Evolutionary conservation across 805 yeast species (phyloP).

Genomic region (Kodamaea sagamina): DNA sequence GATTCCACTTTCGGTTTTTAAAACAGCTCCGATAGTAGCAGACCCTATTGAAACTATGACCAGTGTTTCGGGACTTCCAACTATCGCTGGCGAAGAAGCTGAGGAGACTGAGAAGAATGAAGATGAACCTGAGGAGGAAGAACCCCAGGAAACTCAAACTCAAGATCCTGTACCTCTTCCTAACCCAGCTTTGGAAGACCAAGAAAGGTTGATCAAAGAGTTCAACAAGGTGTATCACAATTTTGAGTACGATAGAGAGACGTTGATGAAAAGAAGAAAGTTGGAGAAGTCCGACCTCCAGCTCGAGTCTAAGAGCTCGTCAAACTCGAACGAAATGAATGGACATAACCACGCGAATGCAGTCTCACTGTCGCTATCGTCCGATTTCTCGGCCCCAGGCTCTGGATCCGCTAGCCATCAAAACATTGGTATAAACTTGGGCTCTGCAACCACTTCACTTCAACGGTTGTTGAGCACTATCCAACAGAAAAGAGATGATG

Average conservation of each 20-base stretch:
- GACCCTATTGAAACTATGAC: conserved; percentile 3
- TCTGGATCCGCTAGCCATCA: conserved; percentile 41
- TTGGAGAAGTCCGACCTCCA: conserved; percentile 80
- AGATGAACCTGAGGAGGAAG: conserved; percentile 9
- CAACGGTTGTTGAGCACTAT: conserved; percentile 79
- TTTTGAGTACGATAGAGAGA: conserved; percentile 75
- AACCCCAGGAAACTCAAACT: conserved; percentile 1
- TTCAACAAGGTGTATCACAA: conserved; percentile 74
- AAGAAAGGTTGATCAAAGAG: conserved; percentile 52
- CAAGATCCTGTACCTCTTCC: conserved; percentile 6
- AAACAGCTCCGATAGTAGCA: neutral
- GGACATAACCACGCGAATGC: conserved; percentile 1
- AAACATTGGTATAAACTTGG: conserved; percentile 33
- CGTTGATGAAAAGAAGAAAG: conserved; percentile 70
- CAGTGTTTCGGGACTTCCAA: neutral
- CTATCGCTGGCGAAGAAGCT: neutral
- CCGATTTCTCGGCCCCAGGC: neutral
- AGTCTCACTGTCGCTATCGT: conserved; percentile 28
- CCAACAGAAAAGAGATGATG: conserved; percentile 74
- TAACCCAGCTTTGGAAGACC: conserved; percentile 34
- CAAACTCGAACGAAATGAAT: conserved; percentile 20
- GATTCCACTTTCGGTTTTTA: conserved; percentile 34
- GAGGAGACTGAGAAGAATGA: conserved; percentile 2
- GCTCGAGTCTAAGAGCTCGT: conserved; percentile 36
- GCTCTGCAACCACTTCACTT: conserved; percentile 45